Evolutionary conservation across 768 basidiomycete genomes (phyloP).

Genomic region (Pleurotus giganteus): DNA sequence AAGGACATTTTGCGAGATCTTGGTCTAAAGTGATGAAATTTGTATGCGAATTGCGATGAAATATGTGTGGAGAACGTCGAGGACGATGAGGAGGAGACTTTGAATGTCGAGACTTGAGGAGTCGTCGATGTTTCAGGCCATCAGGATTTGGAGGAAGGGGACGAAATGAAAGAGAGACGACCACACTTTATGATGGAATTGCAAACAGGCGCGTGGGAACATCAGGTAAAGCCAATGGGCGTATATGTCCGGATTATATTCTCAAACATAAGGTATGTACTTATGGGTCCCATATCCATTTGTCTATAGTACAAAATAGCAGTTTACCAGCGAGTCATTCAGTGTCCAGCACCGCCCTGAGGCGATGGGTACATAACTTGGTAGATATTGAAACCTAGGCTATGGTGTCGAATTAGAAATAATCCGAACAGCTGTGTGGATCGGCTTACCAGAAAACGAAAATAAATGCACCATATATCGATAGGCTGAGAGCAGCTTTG

Average conservation of each 20-base stretch:
- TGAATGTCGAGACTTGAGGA: not conserved
- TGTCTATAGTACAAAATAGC: not conserved
- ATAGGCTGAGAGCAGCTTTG: slow-evolving; percentile 61
- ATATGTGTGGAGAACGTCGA: not conserved
- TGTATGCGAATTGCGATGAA: not conserved
- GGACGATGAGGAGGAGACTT: not conserved
- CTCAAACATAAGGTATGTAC: not conserved
- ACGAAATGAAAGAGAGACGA: slow-evolving; percentile 8
- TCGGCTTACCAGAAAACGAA: slow-evolving; percentile 82
- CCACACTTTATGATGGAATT: slow-evolving; percentile 4
- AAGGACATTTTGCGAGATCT: slow-evolving; percentile 3
- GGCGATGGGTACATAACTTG: slow-evolving; percentile 42
- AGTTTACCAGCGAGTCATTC: not conserved
- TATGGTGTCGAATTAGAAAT: slow-evolving; percentile 24
- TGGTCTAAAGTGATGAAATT: not conserved
- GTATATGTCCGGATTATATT: not conserved
- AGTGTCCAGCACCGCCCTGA: slow-evolving; percentile 20
- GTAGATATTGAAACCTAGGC: slow-evolving; percentile 80
- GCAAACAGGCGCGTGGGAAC: slow-evolving; percentile 8
- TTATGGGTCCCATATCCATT: not conserved
- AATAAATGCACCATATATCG: slow-evolving; percentile 72
- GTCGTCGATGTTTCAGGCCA: slow-evolving; percentile 1
- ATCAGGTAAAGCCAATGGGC: not conserved
- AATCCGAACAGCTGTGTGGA: slow-evolving; percentile 12
- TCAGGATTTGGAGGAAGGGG: slow-evolving; percentile 7